phyloP scores from a whole-genome alignment of 2,329 filamentous ascomycete genomes.

The Bipolaris zeicola region DNA sequence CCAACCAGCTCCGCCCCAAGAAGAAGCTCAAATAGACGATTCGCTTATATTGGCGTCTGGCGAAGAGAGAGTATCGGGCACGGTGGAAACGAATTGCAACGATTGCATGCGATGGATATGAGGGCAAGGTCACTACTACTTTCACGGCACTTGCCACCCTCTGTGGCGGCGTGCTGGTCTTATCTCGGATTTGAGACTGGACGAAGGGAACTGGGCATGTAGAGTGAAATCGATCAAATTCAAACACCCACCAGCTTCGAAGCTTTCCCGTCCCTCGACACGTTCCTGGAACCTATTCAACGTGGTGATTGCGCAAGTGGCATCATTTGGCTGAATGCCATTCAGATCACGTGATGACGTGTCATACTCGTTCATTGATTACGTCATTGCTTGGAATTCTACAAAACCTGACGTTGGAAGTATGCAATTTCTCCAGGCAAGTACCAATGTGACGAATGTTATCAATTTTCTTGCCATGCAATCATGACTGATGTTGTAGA shows the following conservation, averaged over 20 bases:
- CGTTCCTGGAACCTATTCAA: background rate
- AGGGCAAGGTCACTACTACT: conserved; percentile 32
- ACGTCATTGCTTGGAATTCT: conserved; percentile 3
- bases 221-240: conserved; percentile 46
- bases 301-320: background rate
- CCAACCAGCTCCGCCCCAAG: conserved; percentile 99
- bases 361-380: conserved; percentile 6
- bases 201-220: conserved; percentile 38
- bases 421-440: background rate
- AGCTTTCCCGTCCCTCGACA: background rate
- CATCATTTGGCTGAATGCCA: background rate
- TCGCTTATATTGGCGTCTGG: conserved; percentile 45
- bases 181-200: conserved; percentile 32
- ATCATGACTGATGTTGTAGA: too few species aligned
- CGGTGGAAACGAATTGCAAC: conserved; percentile 39
- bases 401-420: background rate
- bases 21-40: conserved; percentile 96
- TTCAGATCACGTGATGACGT: conserved; percentile 13
- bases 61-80: conserved; percentile 31
- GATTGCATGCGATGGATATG: conserved; percentile 40
- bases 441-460: background rate
- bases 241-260: conserved; percentile 23
- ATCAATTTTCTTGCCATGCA: too few species aligned
- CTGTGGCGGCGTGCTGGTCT: conserved; percentile 30
- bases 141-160: conserved; percentile 31